A percentile compares a stretch with the other conserved stretches of the same genome.
Conservation (phyloP, 208 protist genomes). For the Trypanosomatidae sp. region DNA sequence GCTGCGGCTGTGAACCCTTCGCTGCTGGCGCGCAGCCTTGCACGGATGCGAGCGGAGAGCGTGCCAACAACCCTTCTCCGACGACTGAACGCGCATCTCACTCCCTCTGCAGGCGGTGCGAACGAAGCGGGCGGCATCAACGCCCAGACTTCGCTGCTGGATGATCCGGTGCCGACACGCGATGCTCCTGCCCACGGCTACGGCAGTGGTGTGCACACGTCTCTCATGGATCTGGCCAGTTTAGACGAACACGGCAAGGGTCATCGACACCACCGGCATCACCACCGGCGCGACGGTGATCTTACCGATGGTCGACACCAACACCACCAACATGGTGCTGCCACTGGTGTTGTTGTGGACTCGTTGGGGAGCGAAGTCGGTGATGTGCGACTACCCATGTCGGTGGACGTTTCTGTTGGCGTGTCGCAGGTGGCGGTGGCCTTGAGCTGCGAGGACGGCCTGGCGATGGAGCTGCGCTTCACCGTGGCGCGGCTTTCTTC, state of each 20-base stretch:
- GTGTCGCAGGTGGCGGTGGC: conserved; percentile 39
- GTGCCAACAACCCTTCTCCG: conserved; percentile 12
- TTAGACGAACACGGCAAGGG: no score
- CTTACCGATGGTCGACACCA: no score
- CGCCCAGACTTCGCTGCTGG: no score
- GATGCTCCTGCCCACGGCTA: no score
- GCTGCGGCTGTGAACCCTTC: not conserved
- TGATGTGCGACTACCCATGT: conserved; percentile 45
- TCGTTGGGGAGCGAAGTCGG: not conserved
- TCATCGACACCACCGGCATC: no score
- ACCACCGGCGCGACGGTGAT: no score
- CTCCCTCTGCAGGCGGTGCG: no score
- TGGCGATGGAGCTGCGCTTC: conserved; percentile 70
- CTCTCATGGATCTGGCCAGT: no score
- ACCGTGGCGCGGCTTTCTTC: conserved; percentile 8
- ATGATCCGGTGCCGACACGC: no score
- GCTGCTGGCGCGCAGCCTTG: conserved; percentile 10
- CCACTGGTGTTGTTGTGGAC: not conserved
- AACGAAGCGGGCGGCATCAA: not conserved
- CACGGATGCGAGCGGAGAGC: conserved; percentile 20
- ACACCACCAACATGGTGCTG: not conserved
- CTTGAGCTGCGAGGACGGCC: conserved; percentile 64
- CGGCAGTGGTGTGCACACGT: no score
- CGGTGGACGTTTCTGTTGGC: conserved; percentile 65
- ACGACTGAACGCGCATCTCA: not conserved